Evolutionary conservation across 306 rosid species (phyloP).

Genomic region (Lotus japonicus): DNA sequence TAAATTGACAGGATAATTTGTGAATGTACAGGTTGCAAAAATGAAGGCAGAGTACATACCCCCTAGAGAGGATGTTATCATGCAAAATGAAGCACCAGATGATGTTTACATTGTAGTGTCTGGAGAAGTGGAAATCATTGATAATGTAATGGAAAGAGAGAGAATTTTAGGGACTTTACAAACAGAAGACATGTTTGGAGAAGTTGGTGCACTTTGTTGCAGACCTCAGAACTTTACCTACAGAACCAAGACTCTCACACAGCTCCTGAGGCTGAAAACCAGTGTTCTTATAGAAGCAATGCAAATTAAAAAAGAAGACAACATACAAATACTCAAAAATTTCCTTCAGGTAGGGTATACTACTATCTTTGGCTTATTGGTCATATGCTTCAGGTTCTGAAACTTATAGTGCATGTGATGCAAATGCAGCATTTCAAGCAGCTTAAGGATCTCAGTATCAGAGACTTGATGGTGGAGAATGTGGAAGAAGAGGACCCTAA

Average conservation of each 20-base stretch:
- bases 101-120: conserved; percentile 87
- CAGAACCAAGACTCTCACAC: conserved; percentile 82
- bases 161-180: conserved; percentile 50
- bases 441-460: conserved; percentile 41
- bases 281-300: conserved; percentile 47
- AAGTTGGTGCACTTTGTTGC: conserved; percentile 65
- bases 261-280: conserved; percentile 74
- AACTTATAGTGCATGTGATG: background rate
- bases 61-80: conserved; percentile 83
- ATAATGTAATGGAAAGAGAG: conserved; percentile 47
- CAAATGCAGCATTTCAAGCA: conserved; percentile 62
- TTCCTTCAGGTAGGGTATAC: conserved; percentile 52
- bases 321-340: conserved; percentile 47
- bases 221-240: conserved; percentile 61
- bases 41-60: conserved; percentile 91
- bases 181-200: conserved; percentile 72
- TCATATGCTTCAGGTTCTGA: background rate
- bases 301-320: conserved; percentile 53
- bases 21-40: conserved; percentile 51
- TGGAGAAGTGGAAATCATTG: conserved; percentile 76
- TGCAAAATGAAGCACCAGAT: conserved; percentile 69
- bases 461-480: conserved; percentile 35
- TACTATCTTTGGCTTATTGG: background rate
- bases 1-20: background rate
- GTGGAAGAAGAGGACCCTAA: conserved; percentile 52